Conservation (phyloP, 1,284 basidiomycete genomes). For the Boletus calvinii region DNA sequence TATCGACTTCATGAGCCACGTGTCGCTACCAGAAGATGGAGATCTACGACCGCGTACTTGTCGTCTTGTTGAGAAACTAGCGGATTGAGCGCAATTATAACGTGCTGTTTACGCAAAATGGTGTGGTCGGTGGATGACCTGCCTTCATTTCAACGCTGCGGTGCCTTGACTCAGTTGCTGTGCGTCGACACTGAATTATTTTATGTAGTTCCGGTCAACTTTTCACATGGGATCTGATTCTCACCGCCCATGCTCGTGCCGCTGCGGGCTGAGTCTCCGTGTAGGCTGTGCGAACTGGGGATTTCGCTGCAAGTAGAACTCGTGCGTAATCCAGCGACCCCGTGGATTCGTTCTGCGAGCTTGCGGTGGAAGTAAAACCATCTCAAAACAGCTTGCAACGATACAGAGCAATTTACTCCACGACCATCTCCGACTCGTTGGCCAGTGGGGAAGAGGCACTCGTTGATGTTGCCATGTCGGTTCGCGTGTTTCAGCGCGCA, state of each 20-base stretch:
- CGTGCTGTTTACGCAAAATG: neutral
- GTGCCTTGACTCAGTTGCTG: conserved; percentile 20
- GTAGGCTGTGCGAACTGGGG: conserved; percentile 21
- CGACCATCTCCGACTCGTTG: too few relatives aligned
- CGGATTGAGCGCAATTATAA: neutral
- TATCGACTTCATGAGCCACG: conserved; percentile 18
- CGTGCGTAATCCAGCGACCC: conserved; percentile 3
- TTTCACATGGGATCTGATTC: conserved; percentile 24
- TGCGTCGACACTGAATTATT: conserved; percentile 17
- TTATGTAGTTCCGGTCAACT: conserved; percentile 16
- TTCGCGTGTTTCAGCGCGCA: conserved; percentile 24
- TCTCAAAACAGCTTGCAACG: conserved; percentile 1
- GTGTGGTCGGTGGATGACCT: neutral
- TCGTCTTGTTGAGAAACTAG: conserved; percentile 18
- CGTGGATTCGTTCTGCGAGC: conserved; percentile 1
- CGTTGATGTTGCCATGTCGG: conserved; percentile 10
- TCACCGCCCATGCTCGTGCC: conserved; percentile 24
- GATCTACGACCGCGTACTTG: conserved; percentile 19
- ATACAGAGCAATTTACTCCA: too few relatives aligned
- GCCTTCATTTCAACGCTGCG: neutral
- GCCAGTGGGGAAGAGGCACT: neutral
- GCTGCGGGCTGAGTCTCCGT: conserved; percentile 23
- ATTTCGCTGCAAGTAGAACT: neutral
- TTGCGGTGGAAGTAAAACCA: neutral
- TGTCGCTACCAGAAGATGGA: conserved; percentile 8